Conservation (phyloP, 129 eudicot genomes). For the Deinandra increscens region DNA sequence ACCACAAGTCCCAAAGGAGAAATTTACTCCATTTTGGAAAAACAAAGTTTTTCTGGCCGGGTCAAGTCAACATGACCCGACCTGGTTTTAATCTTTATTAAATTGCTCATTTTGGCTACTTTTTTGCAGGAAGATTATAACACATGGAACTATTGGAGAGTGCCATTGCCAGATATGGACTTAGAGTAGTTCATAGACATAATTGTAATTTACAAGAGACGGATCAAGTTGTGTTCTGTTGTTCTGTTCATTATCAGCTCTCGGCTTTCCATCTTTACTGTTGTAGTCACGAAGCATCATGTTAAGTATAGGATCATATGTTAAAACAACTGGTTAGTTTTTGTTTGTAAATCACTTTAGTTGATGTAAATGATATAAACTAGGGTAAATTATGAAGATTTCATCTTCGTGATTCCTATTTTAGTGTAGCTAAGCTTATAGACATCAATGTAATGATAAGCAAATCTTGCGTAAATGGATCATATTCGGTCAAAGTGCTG, state of each 20-base stretch:
- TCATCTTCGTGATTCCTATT: too few species aligned
- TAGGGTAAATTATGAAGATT: too few species aligned
- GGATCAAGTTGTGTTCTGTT: not conserved
- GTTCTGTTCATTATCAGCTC: not conserved
- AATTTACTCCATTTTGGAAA: too few species aligned
- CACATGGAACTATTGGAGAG: conserved; percentile 79
- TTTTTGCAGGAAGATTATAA: conserved; percentile 76
- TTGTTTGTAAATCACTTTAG: conserved; percentile 16
- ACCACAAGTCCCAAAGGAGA: too few species aligned
- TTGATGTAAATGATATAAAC: too few species aligned
- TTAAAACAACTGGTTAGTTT: not conserved
- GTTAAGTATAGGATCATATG: not conserved
- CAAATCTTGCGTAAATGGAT: not conserved
- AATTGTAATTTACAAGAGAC: not conserved
- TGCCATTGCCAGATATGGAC: conserved; percentile 77
- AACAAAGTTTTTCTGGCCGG: too few species aligned
- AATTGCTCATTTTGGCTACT: not conserved
- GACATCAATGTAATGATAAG: not conserved
- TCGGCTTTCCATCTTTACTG: not conserved
- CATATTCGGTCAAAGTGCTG: not conserved
- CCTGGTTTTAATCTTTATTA: not conserved
- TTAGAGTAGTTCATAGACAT: conserved; percentile 27
- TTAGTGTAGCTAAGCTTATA: not conserved
- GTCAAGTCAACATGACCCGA: not conserved
- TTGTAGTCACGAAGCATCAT: too few species aligned